phyloP scores from a whole-genome alignment of 225 moss, liverwort and hornwort genomes.

The Climacium dendroides region DNA sequence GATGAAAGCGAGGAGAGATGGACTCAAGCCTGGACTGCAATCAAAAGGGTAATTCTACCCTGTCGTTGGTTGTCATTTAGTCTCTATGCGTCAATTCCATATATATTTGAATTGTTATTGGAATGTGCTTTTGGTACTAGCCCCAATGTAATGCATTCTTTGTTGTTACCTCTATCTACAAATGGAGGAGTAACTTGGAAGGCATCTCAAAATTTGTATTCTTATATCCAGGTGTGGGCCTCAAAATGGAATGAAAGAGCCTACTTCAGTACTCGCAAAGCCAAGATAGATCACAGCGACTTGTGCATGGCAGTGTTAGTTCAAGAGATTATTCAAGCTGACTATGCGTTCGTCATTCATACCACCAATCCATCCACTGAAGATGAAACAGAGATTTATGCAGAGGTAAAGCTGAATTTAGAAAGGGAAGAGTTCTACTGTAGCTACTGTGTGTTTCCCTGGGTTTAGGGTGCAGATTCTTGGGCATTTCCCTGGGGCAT shows the following conservation, averaged over 20 bases:
- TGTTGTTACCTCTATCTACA: neutral
- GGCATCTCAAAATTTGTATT: neutral
- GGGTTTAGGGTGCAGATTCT: neutral
- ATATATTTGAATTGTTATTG: neutral
- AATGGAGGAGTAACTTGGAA: neutral
- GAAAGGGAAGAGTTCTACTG: neutral
- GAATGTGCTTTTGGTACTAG: neutral
- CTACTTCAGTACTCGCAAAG: constrained; percentile 91
- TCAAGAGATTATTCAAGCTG: constrained; percentile 87
- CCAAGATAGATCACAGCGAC: constrained; percentile 81
- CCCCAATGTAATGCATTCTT: neutral
- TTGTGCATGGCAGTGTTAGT: constrained; percentile 93
- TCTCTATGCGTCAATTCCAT: neutral
- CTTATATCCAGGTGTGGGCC: constrained; percentile 63
- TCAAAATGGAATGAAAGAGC: constrained; percentile 99
- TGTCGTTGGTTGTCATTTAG: neutral
- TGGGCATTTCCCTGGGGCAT: neutral
- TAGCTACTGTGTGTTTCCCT: neutral
- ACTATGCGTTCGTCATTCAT: constrained; percentile 97
- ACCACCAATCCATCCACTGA: constrained; percentile 79
- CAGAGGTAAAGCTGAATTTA: constrained; percentile 45
- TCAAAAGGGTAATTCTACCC: constrained; percentile 5
- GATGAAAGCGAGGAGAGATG: constrained; percentile 77
- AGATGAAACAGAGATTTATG: constrained; percentile 75
- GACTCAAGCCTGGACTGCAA: constrained; percentile 92